Evolutionary conservation across 306 rosid species (phyloP).

Genomic region (Pachyrhizus erosus): DNA sequence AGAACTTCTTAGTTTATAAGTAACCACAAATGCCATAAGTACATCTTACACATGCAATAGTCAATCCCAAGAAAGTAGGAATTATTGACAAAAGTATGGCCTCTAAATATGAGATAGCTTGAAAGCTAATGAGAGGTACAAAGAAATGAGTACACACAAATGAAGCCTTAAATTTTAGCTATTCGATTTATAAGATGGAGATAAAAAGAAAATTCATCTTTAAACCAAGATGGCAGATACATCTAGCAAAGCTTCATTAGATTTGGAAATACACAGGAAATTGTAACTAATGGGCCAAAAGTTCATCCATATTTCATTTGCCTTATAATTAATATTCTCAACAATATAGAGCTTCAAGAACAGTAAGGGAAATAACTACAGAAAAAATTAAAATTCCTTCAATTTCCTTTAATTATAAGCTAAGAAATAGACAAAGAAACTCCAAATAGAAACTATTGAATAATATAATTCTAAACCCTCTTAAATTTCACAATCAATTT

Average conservation of each 20-base stretch:
- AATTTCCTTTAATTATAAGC: background rate
- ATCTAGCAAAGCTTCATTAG: constrained; percentile 26
- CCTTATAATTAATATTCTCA: constrained; percentile 28
- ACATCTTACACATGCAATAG: background rate
- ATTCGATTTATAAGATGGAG: background rate
- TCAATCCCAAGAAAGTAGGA: constrained; percentile 32
- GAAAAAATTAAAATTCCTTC: background rate
- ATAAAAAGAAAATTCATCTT: background rate
- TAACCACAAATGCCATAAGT: constrained; percentile 10
- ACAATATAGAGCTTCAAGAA: background rate
- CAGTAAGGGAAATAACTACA: background rate
- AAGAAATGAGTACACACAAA: background rate
- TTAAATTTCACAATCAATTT: constrained; percentile 25
- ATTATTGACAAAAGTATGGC: constrained; percentile 2
- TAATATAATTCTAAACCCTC: background rate
- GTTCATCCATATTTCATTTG: constrained; percentile 18
- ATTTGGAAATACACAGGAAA: constrained; percentile 20
- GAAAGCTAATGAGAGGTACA: constrained; percentile 2
- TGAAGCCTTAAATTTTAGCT: constrained; percentile 16
- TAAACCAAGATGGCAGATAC: constrained; percentile 5
- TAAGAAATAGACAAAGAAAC: constrained; percentile 20
- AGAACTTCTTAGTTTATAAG: background rate
- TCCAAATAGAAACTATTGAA: background rate
- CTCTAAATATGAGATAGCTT: constrained; percentile 5
- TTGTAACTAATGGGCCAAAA: background rate